Evolutionary conservation across 1,284 basidiomycete genomes (phyloP).

Genomic region (Fomitopsis pinicola): DNA sequence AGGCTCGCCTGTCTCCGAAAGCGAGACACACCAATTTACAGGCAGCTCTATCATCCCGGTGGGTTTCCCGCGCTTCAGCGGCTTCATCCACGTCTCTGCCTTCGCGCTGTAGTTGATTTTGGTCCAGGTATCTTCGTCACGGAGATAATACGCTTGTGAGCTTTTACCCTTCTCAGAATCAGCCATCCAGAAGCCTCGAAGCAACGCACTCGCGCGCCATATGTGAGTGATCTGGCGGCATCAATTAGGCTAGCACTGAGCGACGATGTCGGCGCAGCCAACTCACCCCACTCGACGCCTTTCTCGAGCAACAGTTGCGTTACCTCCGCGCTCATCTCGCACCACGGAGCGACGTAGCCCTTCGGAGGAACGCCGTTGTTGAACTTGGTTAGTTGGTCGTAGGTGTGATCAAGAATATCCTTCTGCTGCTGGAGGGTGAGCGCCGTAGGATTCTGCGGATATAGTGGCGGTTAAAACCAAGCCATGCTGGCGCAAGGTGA

Average conservation of each 20-base stretch:
- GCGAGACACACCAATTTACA: conserved; percentile 51
- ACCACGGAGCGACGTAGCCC: conserved; percentile 73
- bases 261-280: conserved; percentile 1
- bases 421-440: conserved; percentile 67
- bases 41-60: conserved; percentile 75
- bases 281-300: conserved; percentile 68
- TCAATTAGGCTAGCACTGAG: background rate
- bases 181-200: background rate
- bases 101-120: conserved; percentile 65
- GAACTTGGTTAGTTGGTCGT: conserved; percentile 63
- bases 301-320: conserved; percentile 67
- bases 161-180: conserved; percentile 28
- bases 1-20: background rate
- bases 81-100: conserved; percentile 75
- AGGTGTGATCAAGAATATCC: conserved; percentile 69
- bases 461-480: background rate
- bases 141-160: conserved; percentile 68
- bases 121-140: conserved; percentile 69
- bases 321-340: conserved; percentile 73
- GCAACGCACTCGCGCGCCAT: conserved; percentile 54
- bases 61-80: conserved; percentile 57
- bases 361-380: conserved; percentile 65
- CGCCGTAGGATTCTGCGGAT: conserved; percentile 51
- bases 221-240: conserved; percentile 56
- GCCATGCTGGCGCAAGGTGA: background rate